Evolutionary conservation across 768 basidiomycete species (phyloP), one percentile per base, ranked within the genome.

Genomic region (Tylopilus sp.): DNA sequence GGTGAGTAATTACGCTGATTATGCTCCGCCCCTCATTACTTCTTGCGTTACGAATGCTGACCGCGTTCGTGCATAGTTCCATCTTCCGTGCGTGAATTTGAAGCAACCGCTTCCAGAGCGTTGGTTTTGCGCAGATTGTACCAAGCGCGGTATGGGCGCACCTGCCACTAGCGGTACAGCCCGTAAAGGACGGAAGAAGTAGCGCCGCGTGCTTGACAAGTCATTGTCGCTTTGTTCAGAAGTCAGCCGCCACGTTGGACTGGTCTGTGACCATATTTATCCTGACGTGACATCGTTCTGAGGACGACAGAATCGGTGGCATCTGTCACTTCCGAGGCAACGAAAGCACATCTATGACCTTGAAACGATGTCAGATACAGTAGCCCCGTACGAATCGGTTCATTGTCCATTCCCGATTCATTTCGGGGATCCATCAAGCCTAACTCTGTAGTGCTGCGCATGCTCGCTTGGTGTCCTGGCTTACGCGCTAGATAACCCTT

Each of bases 81-180:
- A 85, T 59, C 75, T 85, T 31, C 73, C 75, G 12, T 85, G 84
- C 58, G 81, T 85, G 51, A 78, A 75, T 50, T 65, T 85, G 48
- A 81, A 78, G 58, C 76, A 77, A 22, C 79, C 79, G 25, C 70
- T 82, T 48, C 82, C 82, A 8, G 81, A 83, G 48, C 66, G 65
- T 16, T 85, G 83, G 83, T 84, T 75, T 54, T 85, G 83, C 58
- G 71, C 78, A 9, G 76, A 79, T n/a, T 85, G 83, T 58, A 69
- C 74, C 10, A 67, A 65, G 45, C 72, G 66, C 52, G 63, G 68
- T 30, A 71, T 70, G 66, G 69, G 69, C 52, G 66, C 65, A 46
- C 67, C 67, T 41, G 45, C 68, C 29, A 41, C 51, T 17, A 52
- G 59, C 7, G 61, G 59, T n/a, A 54, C 66, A 44, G 56, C 60